phyloP scores from a whole-genome alignment of 805 yeast species.

The Yarrowia alimentaria region DNA sequence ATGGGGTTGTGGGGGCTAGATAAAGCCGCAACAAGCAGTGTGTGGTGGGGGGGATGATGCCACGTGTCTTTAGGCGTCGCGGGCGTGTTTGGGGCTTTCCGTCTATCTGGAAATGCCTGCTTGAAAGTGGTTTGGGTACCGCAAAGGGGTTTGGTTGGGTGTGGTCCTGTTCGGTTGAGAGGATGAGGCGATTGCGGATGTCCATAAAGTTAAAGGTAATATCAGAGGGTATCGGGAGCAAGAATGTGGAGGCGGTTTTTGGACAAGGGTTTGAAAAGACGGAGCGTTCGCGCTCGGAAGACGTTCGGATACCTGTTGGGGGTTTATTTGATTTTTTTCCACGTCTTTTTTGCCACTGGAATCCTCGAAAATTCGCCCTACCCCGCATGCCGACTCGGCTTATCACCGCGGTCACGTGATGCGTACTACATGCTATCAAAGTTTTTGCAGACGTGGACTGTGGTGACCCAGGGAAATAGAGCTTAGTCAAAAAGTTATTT shows the following conservation, averaged over 20 bases:
- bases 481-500: constrained; percentile 18
- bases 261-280: neutral
- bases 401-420: constrained; percentile 18
- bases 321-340: no score
- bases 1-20: constrained; percentile 2
- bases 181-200: constrained; percentile 24
- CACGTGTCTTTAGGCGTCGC: neutral
- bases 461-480: neutral
- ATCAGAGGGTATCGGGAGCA: constrained; percentile 16
- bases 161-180: constrained; percentile 13
- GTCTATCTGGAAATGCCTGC: neutral
- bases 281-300: neutral
- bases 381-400: constrained; percentile 28
- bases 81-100: neutral
- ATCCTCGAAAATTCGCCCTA: neutral
- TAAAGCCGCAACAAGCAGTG: neutral
- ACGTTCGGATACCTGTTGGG: neutral
- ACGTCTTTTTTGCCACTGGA: neutral
- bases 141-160: neutral
- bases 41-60: neutral
- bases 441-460: constrained; percentile 24
- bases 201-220: neutral
- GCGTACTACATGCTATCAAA: constrained; percentile 23
- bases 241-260: constrained; percentile 14
- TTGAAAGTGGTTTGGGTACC: neutral